Conservation (phyloP, 352 stramenopile genomes). For the Globisporangium radiosum region DNA sequence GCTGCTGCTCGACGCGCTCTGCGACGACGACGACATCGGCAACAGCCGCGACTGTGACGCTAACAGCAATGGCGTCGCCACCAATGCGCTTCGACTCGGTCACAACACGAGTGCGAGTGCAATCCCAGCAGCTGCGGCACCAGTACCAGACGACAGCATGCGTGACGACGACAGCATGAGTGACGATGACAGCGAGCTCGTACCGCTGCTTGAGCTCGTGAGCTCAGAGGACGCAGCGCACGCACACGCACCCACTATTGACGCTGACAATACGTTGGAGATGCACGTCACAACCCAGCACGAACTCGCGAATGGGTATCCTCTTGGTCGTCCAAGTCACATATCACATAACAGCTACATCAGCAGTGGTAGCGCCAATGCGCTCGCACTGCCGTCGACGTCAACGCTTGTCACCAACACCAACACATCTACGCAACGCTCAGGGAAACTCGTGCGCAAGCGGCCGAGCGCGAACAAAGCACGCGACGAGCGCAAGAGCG, state of each 20-base stretch:
- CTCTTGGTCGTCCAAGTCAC: no score
- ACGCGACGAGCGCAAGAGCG: conserved; percentile 8
- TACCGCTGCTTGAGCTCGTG: not conserved
- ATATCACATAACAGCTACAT: no score
- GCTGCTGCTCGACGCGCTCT: not conserved
- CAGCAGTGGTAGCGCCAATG: not conserved
- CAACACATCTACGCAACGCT: not conserved
- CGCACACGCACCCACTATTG: not conserved
- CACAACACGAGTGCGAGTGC: not conserved
- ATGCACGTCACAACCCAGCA: not conserved
- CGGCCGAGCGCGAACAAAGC: conserved; percentile 8
- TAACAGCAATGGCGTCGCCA: no score
- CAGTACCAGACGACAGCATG: no score
- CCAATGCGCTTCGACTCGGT: not conserved
- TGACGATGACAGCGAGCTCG: not conserved
- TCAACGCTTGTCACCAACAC: not conserved
- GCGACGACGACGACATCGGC: not conserved
- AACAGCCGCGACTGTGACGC: not conserved
- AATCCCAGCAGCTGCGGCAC: not conserved
- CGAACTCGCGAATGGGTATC: not conserved
- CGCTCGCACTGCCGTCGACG: not conserved
- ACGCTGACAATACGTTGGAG: not conserved
- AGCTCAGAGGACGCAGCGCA: not conserved
- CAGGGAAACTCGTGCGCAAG: not conserved
- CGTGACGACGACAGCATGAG: no score